A percentile compares a stretch with the other conserved stretches of the same genome.
Evolutionary conservation across 2,329 filamentous ascomycete species (phyloP).

Genomic region (Ramichloridium luteum): DNA sequence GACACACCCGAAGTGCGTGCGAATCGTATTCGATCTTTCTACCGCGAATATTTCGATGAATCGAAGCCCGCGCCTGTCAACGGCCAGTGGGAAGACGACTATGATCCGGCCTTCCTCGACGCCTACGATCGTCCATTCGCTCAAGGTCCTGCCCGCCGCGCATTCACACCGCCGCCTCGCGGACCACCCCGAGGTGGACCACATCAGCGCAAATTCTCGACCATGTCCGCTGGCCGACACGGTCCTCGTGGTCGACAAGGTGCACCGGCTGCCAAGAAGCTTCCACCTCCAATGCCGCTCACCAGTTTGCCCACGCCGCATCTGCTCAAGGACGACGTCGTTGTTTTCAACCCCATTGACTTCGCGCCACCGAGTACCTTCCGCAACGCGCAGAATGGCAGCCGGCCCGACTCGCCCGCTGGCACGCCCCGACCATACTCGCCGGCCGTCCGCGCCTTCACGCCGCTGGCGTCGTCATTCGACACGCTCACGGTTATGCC

Average conservation of each 20-base stretch:
- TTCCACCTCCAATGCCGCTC: slow-evolving; percentile 63
- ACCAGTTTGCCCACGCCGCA: slow-evolving; percentile 72
- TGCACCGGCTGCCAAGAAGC: slow-evolving; percentile 41
- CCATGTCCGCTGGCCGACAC: slow-evolving; percentile 18
- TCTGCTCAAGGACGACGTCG: slow-evolving; percentile 64
- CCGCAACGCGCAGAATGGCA: slow-evolving; percentile 56
- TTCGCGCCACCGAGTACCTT: slow-evolving; percentile 64
- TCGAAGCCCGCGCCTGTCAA: slow-evolving; percentile 39
- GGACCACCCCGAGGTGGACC: slow-evolving; percentile 42
- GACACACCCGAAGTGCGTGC: slow-evolving; percentile 91
- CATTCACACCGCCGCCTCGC: slow-evolving; percentile 86
- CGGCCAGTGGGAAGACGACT: slow-evolving; percentile 55
- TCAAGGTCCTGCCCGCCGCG: slow-evolving; percentile 72
- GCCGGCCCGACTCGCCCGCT: slow-evolving; percentile 46
- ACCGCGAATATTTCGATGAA: slow-evolving; percentile 98
- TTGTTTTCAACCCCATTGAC: slow-evolving; percentile 59
- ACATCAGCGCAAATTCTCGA: slow-evolving; percentile 23
- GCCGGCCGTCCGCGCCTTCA: slow-evolving; percentile 58
- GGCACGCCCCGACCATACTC: slow-evolving; percentile 56
- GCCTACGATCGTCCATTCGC: slow-evolving; percentile 56
- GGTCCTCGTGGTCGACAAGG: slow-evolving; percentile 14
- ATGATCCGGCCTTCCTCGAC: slow-evolving; percentile 58
- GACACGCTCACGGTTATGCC: slow-evolving; percentile 78
- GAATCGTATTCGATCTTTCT: slow-evolving; percentile 95
- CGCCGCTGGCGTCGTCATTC: slow-evolving; percentile 70